A percentile compares a stretch with the other conserved stretches of the same genome.
Evolutionary conservation across 2,329 filamentous ascomycete species (phyloP).

Genomic region (Dactylellina cionopaga): DNA sequence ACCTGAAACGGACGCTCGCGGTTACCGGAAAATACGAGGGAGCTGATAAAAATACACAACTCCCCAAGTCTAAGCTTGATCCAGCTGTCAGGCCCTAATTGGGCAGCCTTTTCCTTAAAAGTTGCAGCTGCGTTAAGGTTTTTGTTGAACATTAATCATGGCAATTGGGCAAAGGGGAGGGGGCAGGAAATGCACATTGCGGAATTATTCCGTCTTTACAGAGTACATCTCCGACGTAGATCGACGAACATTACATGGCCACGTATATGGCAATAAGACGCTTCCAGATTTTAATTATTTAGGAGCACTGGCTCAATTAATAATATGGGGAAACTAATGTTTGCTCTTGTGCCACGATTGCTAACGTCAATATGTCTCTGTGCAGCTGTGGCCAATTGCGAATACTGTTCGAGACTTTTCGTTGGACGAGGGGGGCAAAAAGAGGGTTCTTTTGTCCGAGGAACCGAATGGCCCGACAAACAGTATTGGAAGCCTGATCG

Average conservation of each 20-base stretch:
- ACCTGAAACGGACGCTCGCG: constrained; percentile 45
- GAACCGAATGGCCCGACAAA: constrained; percentile 24
- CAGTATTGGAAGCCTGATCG: constrained; percentile 34
- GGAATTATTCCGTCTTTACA: constrained; percentile 38
- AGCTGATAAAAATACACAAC: constrained; percentile 11
- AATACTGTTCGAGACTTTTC: constrained; percentile 24
- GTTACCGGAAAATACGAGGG: constrained; percentile 32
- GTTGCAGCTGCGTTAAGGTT: not conserved
- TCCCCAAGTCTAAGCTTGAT: constrained; percentile 42
- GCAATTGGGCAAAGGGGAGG: not conserved
- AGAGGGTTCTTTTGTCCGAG: constrained; percentile 14
- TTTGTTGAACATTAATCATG: not conserved
- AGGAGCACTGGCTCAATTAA: too few species aligned
- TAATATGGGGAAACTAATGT: too few species aligned
- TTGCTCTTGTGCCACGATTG: constrained; percentile 42
- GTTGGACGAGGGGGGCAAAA: constrained; percentile 1
- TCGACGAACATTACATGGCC: constrained; percentile 50
- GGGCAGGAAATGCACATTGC: not conserved
- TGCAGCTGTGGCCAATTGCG: constrained; percentile 39
- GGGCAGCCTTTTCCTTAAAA: constrained; percentile 28
- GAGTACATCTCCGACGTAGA: constrained; percentile 14
- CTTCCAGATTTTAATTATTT: constrained; percentile 52
- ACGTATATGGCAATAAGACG: constrained; percentile 43
- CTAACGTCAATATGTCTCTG: not conserved
- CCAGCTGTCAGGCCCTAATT: constrained; percentile 53